These are phyloP conservation scores for Hymenoscyphus fraxineus DNA, from an alignment of 2,329 filamentous ascomycete genomes.

Conservation along the genomic window DNA sequence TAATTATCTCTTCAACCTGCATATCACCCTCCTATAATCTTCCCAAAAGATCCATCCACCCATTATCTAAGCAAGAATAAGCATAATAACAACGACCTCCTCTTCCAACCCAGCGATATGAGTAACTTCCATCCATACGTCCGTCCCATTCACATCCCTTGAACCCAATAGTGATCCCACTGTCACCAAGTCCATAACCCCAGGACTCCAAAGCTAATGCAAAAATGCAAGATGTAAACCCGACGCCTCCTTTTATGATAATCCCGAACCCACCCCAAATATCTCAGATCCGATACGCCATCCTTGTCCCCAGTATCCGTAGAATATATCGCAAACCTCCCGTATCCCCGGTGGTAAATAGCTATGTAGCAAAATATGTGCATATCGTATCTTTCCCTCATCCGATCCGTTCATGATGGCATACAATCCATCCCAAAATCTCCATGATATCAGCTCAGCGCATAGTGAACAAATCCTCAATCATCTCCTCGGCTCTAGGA, in stretches of 20 bases:
- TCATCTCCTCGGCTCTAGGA: not conserved
- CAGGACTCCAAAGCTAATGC: too few species aligned
- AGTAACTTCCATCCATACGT: not conserved
- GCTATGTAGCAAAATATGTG: not conserved
- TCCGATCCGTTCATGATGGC: not conserved
- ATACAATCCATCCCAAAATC: not conserved
- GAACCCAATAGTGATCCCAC: too few species aligned
- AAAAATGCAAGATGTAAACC: too few species aligned
- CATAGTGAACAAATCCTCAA: not conserved
- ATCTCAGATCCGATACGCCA: not conserved
- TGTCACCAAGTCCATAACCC: too few species aligned
- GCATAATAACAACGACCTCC: not conserved
- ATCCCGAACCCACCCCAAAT: not conserved
- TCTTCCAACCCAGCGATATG: not conserved
- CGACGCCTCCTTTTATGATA: not conserved
- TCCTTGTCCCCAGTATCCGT: not conserved
- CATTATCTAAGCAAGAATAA: slow-evolving; percentile 1
- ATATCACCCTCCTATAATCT: not conserved
- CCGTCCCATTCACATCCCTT: not conserved
- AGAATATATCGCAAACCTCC: not conserved
- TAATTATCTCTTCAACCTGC: too few species aligned
- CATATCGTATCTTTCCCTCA: not conserved
- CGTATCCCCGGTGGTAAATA: not conserved
- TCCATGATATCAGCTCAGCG: too few species aligned
- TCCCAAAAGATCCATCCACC: not conserved